phyloP scores from a whole-genome alignment of 176 grass and related monocot species.

The Guadua angustifolia region DNA sequence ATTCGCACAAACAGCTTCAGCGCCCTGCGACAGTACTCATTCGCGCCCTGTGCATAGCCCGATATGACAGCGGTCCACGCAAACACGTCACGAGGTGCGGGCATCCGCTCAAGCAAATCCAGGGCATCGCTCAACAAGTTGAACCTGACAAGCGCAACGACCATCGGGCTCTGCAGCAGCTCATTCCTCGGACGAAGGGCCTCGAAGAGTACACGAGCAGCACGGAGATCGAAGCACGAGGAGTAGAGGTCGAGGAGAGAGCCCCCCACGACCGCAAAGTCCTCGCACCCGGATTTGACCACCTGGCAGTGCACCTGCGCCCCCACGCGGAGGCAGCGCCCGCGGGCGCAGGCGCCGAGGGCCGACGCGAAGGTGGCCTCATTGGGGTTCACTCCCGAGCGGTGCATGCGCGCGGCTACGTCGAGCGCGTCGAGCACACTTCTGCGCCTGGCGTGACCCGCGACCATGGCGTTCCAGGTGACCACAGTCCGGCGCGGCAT shows the following conservation, averaged over 20 bases:
- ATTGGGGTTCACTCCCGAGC: not conserved
- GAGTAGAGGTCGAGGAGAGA: constrained; percentile 60
- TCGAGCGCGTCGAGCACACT: constrained; percentile 29
- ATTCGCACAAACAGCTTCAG: constrained; percentile 51
- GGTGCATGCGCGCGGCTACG: constrained; percentile 32
- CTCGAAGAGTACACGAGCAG: constrained; percentile 25
- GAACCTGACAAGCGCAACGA: constrained; percentile 61
- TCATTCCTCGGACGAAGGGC: constrained; percentile 31
- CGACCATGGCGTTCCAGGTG: constrained; percentile 48
- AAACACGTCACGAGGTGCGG: constrained; percentile 45
- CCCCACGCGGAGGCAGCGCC: not conserved
- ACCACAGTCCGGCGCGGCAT: constrained; percentile 30
- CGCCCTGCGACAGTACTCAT: constrained; percentile 24
- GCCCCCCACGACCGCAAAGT: constrained; percentile 28
- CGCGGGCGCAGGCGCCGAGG: constrained; percentile 53
- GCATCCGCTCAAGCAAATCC: constrained; percentile 46
- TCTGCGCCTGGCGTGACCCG: constrained; percentile 20
- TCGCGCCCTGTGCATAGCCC: constrained; percentile 2
- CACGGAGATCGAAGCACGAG: constrained; percentile 43
- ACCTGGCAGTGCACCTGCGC: constrained; percentile 50
- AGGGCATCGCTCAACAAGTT: constrained; percentile 41
- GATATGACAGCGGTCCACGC: constrained; percentile 57
- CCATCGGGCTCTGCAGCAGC: constrained; percentile 60
- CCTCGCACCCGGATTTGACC: constrained; percentile 48
- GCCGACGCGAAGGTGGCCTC: constrained; percentile 49